Percentiles rank a stretch among this genome's conserved stretches.
phyloP scores from a whole-genome alignment of 345 rosid species.

The Hypericum perforatum region DNA sequence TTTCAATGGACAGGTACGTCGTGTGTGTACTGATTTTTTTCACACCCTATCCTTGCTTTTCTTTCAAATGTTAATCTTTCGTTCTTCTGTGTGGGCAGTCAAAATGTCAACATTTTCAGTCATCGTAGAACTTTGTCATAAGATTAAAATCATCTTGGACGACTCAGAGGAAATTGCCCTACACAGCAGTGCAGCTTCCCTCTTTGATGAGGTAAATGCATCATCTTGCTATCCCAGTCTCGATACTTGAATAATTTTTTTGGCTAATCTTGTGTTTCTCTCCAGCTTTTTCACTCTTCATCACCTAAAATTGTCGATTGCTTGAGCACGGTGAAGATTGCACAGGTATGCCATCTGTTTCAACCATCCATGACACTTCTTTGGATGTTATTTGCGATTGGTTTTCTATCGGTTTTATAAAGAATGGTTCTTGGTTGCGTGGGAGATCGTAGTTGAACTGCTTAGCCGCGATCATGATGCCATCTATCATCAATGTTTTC shows the following conservation, averaged over 20 bases:
- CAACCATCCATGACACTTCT: background rate
- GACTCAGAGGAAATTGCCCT: constrained; percentile 26
- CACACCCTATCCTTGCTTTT: background rate
- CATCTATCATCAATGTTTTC: background rate
- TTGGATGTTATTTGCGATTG: constrained; percentile 3
- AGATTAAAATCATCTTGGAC: constrained; percentile 31
- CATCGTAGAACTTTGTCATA: constrained; percentile 61
- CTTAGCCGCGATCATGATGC: no score
- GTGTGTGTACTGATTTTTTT: constrained; percentile 2
- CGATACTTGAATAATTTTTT: background rate
- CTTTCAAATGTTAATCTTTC: constrained; percentile 6
- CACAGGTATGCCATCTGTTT: constrained; percentile 49
- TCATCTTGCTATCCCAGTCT: constrained; percentile 5
- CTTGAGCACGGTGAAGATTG: constrained; percentile 69
- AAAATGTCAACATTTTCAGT: constrained; percentile 64
- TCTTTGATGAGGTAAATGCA: constrained; percentile 53
- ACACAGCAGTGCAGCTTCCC: constrained; percentile 28
- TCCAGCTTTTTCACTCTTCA: constrained; percentile 50
- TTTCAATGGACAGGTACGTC: constrained; percentile 74
- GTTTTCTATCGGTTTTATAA: background rate
- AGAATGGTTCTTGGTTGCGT: background rate
- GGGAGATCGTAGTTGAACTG: no score
- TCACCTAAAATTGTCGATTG: constrained; percentile 58
- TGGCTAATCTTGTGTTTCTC: constrained; percentile 15
- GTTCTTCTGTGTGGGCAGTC: constrained; percentile 35